Conservation (phyloP, 371 early-diverging fungal species). For the Massospora cicadina region DNA sequence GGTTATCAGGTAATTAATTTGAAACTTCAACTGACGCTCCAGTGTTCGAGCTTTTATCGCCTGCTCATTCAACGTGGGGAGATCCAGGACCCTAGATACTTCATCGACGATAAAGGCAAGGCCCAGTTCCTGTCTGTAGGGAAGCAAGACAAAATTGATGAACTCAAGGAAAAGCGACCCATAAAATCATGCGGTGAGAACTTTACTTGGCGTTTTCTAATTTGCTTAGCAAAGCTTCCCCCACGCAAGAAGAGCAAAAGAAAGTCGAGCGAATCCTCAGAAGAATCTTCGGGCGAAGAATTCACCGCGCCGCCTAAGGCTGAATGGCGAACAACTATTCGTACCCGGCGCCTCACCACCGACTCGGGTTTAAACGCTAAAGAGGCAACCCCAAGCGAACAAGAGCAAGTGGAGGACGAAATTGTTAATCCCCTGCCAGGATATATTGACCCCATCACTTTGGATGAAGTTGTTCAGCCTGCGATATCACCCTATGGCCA, state of each 20-base stretch:
- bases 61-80: conserved; percentile 64
- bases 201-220: background rate
- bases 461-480: conserved; percentile 77
- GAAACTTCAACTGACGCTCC: background rate
- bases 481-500: conserved; percentile 92
- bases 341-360: conserved; percentile 24
- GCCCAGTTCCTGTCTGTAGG: conserved; percentile 67
- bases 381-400: conserved; percentile 10
- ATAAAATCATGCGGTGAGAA: background rate
- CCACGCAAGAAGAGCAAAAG: background rate
- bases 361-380: conserved; percentile 23
- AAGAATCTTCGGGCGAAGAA: conserved; percentile 16
- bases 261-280: background rate
- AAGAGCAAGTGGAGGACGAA: conserved; percentile 14
- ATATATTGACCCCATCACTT: conserved; percentile 80
- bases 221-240: background rate
- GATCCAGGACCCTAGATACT: conserved; percentile 76
- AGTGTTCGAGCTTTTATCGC: conserved; percentile 90
- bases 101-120: conserved; percentile 69
- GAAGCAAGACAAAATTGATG: conserved; percentile 51
- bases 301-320: conserved; percentile 16
- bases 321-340: conserved; percentile 18
- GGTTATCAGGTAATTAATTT: conserved; percentile 60
- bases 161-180: conserved; percentile 33
- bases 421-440: conserved; percentile 68